These are phyloP conservation scores for Dalbergia oliveri DNA, from an alignment of 306 rosid genomes.

Conservation along the genomic window DNA sequence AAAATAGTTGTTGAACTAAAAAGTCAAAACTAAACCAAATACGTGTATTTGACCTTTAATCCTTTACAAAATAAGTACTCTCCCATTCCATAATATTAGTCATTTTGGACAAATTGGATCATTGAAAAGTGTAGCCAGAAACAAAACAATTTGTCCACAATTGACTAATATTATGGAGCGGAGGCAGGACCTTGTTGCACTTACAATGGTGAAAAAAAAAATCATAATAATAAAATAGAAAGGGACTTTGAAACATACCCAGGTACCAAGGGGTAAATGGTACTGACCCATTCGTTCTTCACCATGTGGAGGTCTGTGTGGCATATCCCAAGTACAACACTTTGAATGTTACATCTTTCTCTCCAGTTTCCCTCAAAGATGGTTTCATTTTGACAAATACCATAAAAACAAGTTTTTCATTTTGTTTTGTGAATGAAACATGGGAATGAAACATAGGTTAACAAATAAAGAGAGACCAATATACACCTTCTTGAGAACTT, in stretches of 20 bases:
- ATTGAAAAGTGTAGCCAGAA: no score
- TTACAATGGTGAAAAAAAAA: no score
- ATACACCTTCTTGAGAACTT: conserved; percentile 56
- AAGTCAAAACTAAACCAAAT: neutral
- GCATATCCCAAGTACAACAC: conserved; percentile 58
- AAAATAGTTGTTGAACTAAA: neutral
- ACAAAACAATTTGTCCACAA: no score
- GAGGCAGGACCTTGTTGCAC: no score
- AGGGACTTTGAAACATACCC: conserved; percentile 42
- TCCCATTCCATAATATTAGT: no score
- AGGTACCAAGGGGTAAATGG: conserved; percentile 55
- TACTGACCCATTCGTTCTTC: conserved; percentile 49
- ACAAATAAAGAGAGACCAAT: neutral
- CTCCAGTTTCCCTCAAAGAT: conserved; percentile 50
- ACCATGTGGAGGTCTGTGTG: conserved; percentile 57
- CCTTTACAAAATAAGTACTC: neutral
- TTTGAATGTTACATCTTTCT: conserved; percentile 51
- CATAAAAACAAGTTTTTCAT: neutral
- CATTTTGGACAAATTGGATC: no score
- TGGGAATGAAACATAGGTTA: neutral
- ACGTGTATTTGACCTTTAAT: neutral
- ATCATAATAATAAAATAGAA: no score
- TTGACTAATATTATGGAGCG: no score
- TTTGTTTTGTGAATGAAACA: neutral
- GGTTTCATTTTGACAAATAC: neutral